These are phyloP conservation scores for Starmerella gropengiesseri DNA, from an alignment of 805 yeast species.

Conservation along the genomic window DNA sequence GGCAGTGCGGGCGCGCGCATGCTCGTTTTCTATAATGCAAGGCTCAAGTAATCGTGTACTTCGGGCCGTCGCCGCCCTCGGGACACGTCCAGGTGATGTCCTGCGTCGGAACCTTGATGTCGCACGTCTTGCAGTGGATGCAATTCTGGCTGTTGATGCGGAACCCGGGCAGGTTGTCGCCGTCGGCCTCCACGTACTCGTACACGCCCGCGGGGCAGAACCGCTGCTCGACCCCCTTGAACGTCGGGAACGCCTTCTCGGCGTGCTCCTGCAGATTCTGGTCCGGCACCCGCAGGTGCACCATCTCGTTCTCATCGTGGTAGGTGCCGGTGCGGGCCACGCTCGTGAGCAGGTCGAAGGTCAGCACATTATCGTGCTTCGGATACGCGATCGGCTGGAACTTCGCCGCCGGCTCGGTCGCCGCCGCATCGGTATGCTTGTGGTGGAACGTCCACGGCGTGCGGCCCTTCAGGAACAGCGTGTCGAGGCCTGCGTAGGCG, in stretches of 20 bases:
- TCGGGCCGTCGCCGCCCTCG: constrained; percentile 98
- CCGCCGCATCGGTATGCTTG: constrained; percentile 54
- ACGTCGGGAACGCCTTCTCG: constrained; percentile 56
- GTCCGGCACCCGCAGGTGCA: constrained; percentile 57
- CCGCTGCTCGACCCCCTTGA: constrained; percentile 75
- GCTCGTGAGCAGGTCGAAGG: constrained; percentile 88
- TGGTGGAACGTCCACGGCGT: constrained; percentile 82
- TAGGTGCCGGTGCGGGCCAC: constrained; percentile 93
- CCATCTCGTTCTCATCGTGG: constrained; percentile 88
- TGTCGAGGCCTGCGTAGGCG: constrained; percentile 70
- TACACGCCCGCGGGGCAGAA: constrained; percentile 99
- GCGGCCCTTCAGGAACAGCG: constrained; percentile 64
- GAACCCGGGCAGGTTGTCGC: constrained; percentile 55
- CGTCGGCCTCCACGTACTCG: constrained; percentile 66
- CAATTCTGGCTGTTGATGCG: constrained; percentile 95
- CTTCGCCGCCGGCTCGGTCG: constrained; percentile 57
- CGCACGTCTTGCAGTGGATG: constrained; percentile 97
- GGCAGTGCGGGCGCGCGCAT: too few relatives aligned
- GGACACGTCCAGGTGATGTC: constrained; percentile 96
- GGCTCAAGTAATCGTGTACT: constrained; percentile 61
- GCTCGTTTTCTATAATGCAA: neutral
- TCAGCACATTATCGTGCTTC: constrained; percentile 86
- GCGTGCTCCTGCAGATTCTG: constrained; percentile 48
- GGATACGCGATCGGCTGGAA: constrained; percentile 74
- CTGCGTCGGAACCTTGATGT: constrained; percentile 89